Evolutionary conservation across 768 basidiomycete genomes (phyloP).

Genomic region (Neoboletus brunneissimus): DNA sequence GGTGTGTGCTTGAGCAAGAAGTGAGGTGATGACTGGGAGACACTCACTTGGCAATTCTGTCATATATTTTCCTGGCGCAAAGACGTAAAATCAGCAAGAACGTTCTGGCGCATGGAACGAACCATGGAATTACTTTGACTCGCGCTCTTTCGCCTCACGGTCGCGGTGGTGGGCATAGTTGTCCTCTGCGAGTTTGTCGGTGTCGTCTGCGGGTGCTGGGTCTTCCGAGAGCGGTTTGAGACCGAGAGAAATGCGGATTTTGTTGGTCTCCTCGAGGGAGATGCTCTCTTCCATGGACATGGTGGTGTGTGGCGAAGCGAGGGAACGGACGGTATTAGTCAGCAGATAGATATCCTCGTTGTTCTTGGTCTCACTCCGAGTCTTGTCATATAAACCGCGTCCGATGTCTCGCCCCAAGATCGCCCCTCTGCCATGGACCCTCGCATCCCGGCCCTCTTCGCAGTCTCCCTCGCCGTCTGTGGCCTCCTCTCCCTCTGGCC

Average conservation of each 20-base stretch:
- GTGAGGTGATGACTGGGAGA: not conserved
- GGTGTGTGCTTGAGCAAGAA: constrained; percentile 41
- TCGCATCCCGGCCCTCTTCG: constrained; percentile 11
- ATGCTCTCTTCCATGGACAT: constrained; percentile 85
- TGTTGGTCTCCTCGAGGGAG: constrained; percentile 93
- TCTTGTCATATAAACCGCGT: not conserved
- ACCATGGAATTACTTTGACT: constrained; percentile 63
- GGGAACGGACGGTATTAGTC: constrained; percentile 7
- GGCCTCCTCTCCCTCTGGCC: constrained; percentile 9
- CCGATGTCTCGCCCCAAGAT: not conserved
- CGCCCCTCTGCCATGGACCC: constrained; percentile 9
- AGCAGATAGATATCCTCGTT: not conserved
- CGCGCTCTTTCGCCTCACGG: constrained; percentile 63
- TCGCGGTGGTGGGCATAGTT: constrained; percentile 80
- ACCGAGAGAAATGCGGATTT: constrained; percentile 90
- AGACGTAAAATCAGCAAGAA: constrained; percentile 23
- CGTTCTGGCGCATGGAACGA: constrained; percentile 13
- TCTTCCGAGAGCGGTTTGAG: constrained; percentile 92
- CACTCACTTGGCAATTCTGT: constrained; percentile 88
- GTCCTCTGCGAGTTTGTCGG: constrained; percentile 80
- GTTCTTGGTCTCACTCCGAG: too few species aligned
- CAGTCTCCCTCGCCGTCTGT: constrained; percentile 1
- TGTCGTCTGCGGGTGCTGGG: constrained; percentile 61
- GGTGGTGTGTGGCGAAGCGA: not conserved
- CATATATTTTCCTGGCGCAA: constrained; percentile 57